phyloP scores from a whole-genome alignment of 148 eudicot genomes.

The Gaultheria prostrata region DNA sequence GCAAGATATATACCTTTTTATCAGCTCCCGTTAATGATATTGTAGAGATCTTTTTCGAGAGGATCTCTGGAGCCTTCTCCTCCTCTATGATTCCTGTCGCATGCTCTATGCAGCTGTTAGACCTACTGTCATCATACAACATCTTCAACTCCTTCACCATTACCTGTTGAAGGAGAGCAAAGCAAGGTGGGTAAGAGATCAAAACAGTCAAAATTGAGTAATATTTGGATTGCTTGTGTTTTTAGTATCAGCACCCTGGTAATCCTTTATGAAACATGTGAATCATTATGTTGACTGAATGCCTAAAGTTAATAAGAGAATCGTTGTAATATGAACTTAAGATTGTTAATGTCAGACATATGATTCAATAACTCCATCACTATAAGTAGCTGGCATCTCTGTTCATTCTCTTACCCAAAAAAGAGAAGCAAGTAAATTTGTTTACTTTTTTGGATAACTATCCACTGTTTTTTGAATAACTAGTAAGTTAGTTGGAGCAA shows the following conservation, averaged over 20 bases:
- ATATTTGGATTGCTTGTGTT: background rate
- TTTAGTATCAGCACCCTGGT: background rate
- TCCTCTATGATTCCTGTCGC: conserved; percentile 82
- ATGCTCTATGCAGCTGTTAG: conserved; percentile 87
- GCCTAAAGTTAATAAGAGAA: background rate
- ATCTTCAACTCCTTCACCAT: conserved; percentile 63
- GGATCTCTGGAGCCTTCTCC: conserved; percentile 77
- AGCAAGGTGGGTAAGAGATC: background rate
- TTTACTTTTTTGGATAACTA: no score
- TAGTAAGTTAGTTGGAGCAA: background rate
- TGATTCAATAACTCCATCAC: background rate
- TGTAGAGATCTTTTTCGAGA: conserved; percentile 66
- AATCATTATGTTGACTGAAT: background rate
- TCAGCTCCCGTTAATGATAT: conserved; percentile 61
- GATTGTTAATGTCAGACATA: background rate
- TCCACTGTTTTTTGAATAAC: no score
- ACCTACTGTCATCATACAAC: conserved; percentile 59
- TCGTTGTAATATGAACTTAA: background rate
- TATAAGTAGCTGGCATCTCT: conserved; percentile 4
- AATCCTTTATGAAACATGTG: background rate
- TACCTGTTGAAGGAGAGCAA: conserved; percentile 37
- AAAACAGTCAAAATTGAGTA: background rate
- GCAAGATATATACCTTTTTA: conserved; percentile 52
- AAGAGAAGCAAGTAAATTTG: background rate
- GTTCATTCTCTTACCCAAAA: background rate